phyloP scores from a whole-genome alignment of 495 filamentous ascomycete species.

The Immersiella caudata region DNA sequence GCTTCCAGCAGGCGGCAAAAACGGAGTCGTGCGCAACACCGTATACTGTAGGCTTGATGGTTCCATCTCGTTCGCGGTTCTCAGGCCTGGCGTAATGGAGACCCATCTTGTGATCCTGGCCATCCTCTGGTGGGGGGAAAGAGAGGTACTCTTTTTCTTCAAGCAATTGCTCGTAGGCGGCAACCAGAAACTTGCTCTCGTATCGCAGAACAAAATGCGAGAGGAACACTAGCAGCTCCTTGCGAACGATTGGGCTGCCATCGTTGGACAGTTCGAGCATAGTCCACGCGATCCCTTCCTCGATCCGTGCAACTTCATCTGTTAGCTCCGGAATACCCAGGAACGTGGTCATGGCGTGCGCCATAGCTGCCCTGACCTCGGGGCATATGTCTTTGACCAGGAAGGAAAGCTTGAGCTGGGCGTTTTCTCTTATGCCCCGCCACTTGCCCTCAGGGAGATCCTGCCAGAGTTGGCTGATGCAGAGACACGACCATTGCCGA shows the following conservation, averaged over 20 bases:
- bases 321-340: constrained; percentile 92
- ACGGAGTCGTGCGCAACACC: constrained; percentile 81
- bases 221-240: constrained; percentile 90
- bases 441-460: constrained; percentile 91
- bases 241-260: constrained; percentile 88
- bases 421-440: constrained; percentile 82
- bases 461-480: constrained; percentile 92
- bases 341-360: constrained; percentile 91
- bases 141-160: constrained; percentile 76
- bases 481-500: constrained; percentile 95
- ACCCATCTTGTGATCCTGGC: constrained; percentile 58
- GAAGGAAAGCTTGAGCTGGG: constrained; percentile 74
- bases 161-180: constrained; percentile 85
- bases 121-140: constrained; percentile 53
- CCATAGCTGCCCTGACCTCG: constrained; percentile 92
- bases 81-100: constrained; percentile 54
- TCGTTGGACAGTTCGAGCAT: constrained; percentile 86
- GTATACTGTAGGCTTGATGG: constrained; percentile 50
- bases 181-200: constrained; percentile 87
- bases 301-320: constrained; percentile 83
- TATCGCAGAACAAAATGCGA: constrained; percentile 89
- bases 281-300: constrained; percentile 83
- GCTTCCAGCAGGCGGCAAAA: constrained; percentile 92
- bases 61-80: constrained; percentile 53
- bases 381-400: constrained; percentile 85